Evolutionary conservation across 192 early-diverging fungal genomes (phyloP), one percentile per base, ranked within the genome.

Genomic region (Kappamyces sp.): DNA sequence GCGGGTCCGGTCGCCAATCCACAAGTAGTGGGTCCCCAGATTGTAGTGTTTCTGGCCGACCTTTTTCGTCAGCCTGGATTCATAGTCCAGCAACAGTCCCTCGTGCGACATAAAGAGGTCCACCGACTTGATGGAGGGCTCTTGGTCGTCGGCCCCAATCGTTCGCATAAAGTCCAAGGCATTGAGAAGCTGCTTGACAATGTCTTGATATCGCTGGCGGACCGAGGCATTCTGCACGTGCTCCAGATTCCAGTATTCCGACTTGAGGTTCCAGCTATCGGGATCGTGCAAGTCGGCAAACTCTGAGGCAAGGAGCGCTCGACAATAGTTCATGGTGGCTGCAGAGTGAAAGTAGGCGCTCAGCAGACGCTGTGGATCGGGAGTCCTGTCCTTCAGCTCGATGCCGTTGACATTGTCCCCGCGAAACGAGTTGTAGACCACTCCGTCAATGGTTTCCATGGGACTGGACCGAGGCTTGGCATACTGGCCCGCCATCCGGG

Each of bases 341-440:
- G 93, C 91, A 34, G 96, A 99, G 76, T 97, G 93, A 66, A 99
- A 94, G 78, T 99, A 97, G 12, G 93, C 93, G 12, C 78, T 73
- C 5, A 96, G 65, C 38, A 99, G 79, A n/a, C 94, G 76, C 61
- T 94, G 84, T 45, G 96, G 96, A 66, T 99, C 91, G 11, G 96
- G 91, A 14, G 74, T 84, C 45, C 96, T 85, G 49, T 93, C 85
- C 33, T 59, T 67, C 12, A 89, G 84, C 46, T 89, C 90, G 60
- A 85, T 93, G 49, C 96, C 91, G 75, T 99, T 99, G 48, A 99
- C 90, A 73, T 96, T 97, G 76, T 97, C 96, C 49, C 96, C 96
- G 49, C 96, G 84, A 80, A 88, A 99, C 36, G 93, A 89, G 48
- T 77, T 61, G 60, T 94, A 88, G 55, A 87, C 80, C 48, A 80